Conservation (phyloP, 768 basidiomycete species). For the Botryobasidium botryosum region DNA sequence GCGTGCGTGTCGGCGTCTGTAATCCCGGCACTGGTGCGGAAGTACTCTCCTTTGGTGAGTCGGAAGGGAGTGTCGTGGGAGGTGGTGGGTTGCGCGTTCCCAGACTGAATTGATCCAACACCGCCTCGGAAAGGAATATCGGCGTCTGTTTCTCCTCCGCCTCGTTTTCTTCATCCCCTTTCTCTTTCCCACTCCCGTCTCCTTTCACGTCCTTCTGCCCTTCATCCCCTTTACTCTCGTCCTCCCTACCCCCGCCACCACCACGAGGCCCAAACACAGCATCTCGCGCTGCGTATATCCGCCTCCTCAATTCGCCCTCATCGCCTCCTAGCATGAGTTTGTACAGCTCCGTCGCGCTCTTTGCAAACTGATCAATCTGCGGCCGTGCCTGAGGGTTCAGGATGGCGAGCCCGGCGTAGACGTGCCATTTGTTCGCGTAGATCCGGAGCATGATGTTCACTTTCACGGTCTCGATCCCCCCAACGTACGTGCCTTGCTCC, state of each 20-base stretch:
- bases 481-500: constrained; percentile 89
- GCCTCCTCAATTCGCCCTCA: constrained; percentile 37
- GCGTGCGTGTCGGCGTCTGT: not conserved
- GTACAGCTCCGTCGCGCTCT: constrained; percentile 74
- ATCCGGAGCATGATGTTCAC: constrained; percentile 94
- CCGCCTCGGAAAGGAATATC: constrained; percentile 67
- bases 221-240: no score
- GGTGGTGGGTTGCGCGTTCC: constrained; percentile 22
- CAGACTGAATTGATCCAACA: constrained; percentile 82
- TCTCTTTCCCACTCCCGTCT: no score
- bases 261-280: constrained; percentile 50
- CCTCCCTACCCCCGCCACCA: constrained; percentile 2
- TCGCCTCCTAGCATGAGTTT: constrained; percentile 76
- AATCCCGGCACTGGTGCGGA: constrained; percentile 17
- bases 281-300: constrained; percentile 58
- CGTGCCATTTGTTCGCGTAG: constrained; percentile 96
- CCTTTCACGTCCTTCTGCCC: no score
- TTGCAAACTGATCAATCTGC: constrained; percentile 86
- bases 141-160: constrained; percentile 32
- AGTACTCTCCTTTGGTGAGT: constrained; percentile 3
- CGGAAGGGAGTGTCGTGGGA: not conserved
- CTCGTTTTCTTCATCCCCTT: constrained; percentile 18
- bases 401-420: constrained; percentile 96
- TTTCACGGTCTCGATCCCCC: constrained; percentile 95
- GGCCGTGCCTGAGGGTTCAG: constrained; percentile 77